phyloP scores from a whole-genome alignment of 257 asterid species.

The Solanum sitiens region DNA sequence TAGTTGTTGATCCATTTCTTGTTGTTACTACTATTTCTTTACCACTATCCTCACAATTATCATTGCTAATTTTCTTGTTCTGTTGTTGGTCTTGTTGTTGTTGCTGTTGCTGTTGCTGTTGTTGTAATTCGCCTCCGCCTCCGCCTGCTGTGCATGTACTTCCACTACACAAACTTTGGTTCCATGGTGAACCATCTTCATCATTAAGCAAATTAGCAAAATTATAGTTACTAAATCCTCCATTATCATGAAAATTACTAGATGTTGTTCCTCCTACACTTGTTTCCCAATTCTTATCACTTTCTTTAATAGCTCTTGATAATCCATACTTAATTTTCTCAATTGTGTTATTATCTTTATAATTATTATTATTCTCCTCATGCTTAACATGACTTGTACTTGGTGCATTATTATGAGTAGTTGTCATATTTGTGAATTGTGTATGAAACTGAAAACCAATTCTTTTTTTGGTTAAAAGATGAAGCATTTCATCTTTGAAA shows the following conservation, averaged over 20 bases:
- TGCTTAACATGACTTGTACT: constrained; percentile 22
- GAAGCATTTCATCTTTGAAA: constrained; percentile 97
- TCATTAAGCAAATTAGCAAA: not conserved
- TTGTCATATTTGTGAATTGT: not conserved
- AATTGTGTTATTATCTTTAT: not conserved
- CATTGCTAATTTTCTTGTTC: not conserved
- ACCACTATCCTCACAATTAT: not conserved
- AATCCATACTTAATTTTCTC: not conserved
- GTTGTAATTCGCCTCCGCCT: not conserved
- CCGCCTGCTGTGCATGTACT: not conserved
- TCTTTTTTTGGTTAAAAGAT: constrained; percentile 76
- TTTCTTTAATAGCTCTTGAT: not conserved
- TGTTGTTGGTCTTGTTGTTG: not conserved
- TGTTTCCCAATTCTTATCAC: not conserved
- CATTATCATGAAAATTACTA: not conserved
- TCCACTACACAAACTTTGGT: not conserved
- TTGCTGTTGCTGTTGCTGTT: not conserved
- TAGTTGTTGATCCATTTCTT: not conserved
- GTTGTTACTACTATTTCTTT: not conserved
- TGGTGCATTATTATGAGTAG: not conserved
- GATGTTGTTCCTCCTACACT: not conserved
- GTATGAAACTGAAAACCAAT: constrained; percentile 66
- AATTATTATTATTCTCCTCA: constrained; percentile 31
- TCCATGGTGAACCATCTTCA: not conserved
- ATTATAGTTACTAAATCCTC: not conserved